Evolutionary conservation across 2,329 filamentous ascomycete species (phyloP), one percentile per base, ranked within the genome.

Genomic region (Aureobasidium mangrovei): DNA sequence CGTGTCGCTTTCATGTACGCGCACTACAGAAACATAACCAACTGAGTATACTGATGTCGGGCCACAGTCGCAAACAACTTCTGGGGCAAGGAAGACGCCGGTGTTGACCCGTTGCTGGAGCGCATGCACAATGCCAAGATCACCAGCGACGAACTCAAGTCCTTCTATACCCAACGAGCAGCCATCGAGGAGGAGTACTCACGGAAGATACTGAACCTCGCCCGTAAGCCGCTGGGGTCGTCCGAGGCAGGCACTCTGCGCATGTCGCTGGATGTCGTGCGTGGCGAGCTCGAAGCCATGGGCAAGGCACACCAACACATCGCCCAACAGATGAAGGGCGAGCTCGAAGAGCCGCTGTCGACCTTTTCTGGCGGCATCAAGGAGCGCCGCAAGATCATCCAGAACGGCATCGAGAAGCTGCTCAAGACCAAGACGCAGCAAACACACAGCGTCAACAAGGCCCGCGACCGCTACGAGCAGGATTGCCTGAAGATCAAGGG

Each of bases 71-170:
- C 93, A 65, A 98, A 98, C 75, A 98, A 98, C 70, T 98, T 98
- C 72, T 98, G 93, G 93, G 93, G 93, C 60, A 97, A 95, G 77
- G 91, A 97, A 70, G 93, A 98, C 77, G 93, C 91, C 49, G 94
- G 93, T 68, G 91, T 98, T 65, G 79, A 79, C 43, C 94, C 93
- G 56, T 81, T 98, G 65, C 79, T 98, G 31, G 88, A 91, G 69
- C 91, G 93, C 66, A 95, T 98, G 89, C 85, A 89, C 67, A 85
- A 84, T 70, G 89, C 93, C 46, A 98, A 98, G 76, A 83, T 86
- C 64, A 96, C 93, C 28, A 91, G 86, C 68, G 94, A 98, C 71
- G 93, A 98, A 72, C 72, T 98, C 48, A 91, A 88, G 67, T 77
- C 85, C 7, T 98, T 98, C 73, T 98, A 98, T 70, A 56, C 61